Conservation (phyloP, 768 basidiomycete genomes). For the Pleurotus platypus region DNA sequence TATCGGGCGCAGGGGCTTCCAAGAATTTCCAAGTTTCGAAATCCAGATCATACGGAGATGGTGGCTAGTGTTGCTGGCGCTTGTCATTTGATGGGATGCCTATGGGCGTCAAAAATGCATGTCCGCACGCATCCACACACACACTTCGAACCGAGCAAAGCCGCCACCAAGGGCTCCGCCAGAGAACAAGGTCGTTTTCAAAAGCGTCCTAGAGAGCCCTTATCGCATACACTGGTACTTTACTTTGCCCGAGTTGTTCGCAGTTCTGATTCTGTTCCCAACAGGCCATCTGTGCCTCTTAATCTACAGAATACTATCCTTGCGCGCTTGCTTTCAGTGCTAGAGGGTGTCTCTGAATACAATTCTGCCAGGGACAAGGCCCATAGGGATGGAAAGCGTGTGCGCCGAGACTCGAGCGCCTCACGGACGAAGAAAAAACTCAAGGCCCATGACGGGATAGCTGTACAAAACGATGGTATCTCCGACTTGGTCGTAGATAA, state of each 20-base stretch:
- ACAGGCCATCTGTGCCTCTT: constrained; percentile 60
- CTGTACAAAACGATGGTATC: background rate
- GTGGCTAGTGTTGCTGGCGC: too few relatives aligned
- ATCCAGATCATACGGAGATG: too few relatives aligned
- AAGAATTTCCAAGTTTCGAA: too few relatives aligned
- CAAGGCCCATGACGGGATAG: constrained; percentile 6
- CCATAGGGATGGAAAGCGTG: constrained; percentile 37
- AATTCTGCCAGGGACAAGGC: constrained; percentile 26
- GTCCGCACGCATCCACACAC: constrained; percentile 36
- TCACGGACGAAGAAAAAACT: constrained; percentile 16
- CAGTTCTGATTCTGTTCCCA: background rate
- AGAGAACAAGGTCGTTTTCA: constrained; percentile 67
- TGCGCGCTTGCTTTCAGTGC: constrained; percentile 41
- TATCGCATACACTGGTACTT: constrained; percentile 65
- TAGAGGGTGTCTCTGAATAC: constrained; percentile 49
- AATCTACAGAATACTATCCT: constrained; percentile 63
- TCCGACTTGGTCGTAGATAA: constrained; percentile 6
- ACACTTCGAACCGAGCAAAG: constrained; percentile 63
- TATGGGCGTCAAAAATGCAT: too few relatives aligned
- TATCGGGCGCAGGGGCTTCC: too few relatives aligned
- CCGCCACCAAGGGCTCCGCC: constrained; percentile 23
- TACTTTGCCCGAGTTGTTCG: constrained; percentile 11
- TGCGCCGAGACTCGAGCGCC: constrained; percentile 14
- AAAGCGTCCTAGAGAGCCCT: constrained; percentile 69
- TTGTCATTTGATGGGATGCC: too few relatives aligned